These are phyloP conservation scores for Diaporthe caulivora DNA, from an alignment of 2,329 filamentous ascomycete species.

Conservation along the genomic window DNA sequence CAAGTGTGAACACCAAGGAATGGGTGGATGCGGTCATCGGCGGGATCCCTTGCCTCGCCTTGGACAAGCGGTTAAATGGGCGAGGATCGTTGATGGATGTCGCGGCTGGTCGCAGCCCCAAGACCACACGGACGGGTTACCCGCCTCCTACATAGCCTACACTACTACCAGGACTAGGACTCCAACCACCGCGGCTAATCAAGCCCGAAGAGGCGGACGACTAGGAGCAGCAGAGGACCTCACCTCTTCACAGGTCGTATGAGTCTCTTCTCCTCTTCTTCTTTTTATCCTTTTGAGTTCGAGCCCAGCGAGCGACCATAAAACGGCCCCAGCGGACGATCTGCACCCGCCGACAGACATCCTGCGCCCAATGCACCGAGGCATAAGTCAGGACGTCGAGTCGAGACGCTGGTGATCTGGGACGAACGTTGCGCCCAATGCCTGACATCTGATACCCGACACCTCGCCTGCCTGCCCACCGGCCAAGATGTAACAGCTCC, in stretches of 20 bases:
- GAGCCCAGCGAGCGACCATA: slow-evolving; percentile 3
- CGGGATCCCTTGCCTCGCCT: slow-evolving; percentile 19
- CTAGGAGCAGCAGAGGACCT: not conserved
- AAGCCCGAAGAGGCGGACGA: not conserved
- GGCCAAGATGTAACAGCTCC: slow-evolving; percentile 58
- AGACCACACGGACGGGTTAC: slow-evolving; percentile 11
- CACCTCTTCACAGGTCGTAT: not conserved
- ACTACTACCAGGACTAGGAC: not conserved
- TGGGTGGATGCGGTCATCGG: slow-evolving; percentile 30
- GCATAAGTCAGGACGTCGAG: slow-evolving; percentile 7
- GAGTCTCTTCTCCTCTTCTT: not conserved
- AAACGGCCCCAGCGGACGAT: not conserved
- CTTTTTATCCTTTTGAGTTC: too few relatives aligned
- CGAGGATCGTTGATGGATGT: slow-evolving; percentile 15
- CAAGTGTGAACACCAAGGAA: slow-evolving; percentile 31
- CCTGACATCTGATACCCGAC: slow-evolving; percentile 24
- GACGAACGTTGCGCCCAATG: slow-evolving; percentile 10
- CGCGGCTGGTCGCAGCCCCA: slow-evolving; percentile 15
- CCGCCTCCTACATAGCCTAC: slow-evolving; percentile 16
- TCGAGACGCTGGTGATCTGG: slow-evolving; percentile 26
- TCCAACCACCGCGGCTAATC: slow-evolving; percentile 19
- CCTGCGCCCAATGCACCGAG: slow-evolving; percentile 16
- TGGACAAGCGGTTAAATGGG: slow-evolving; percentile 21
- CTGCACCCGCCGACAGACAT: not conserved
- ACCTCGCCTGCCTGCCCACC: slow-evolving; percentile 28